Evolutionary conservation across 23 red algal genomes (phyloP).

Genomic region (Chondrus crispus): DNA sequence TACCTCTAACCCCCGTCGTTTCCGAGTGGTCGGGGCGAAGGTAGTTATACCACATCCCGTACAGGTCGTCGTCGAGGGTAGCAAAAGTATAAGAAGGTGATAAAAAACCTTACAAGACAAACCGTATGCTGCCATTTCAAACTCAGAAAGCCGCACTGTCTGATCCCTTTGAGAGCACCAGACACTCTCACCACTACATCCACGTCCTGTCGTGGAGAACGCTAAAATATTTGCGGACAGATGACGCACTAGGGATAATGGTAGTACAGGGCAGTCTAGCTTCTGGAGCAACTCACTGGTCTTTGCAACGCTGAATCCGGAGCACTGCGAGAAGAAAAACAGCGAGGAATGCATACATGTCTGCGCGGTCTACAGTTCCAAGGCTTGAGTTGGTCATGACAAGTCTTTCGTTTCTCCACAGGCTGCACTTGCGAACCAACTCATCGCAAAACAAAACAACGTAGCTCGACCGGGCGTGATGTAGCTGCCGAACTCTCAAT

Average conservation of each 20-base stretch:
- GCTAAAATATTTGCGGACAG: not conserved
- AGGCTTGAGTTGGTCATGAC: not conserved
- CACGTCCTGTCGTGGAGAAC: not conserved
- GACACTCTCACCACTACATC: not conserved
- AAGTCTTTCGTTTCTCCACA: not conserved
- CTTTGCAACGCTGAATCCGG: not conserved
- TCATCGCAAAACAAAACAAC: not conserved
- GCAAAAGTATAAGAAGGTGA: not conserved
- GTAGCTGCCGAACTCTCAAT: not conserved
- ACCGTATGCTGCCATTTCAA: not conserved
- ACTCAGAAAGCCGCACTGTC: not conserved
- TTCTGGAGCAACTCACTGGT: not conserved
- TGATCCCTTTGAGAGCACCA: not conserved
- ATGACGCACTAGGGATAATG: not conserved
- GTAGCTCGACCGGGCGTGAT: not conserved
- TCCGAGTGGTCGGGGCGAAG: too few relatives aligned
- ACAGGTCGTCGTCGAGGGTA: constrained; percentile 3
- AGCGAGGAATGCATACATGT: not conserved
- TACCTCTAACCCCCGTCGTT: too few relatives aligned
- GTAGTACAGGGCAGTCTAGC: not conserved
- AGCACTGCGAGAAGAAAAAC: not conserved
- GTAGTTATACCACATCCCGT: too few relatives aligned
- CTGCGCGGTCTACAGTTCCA: not conserved
- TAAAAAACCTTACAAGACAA: not conserved
- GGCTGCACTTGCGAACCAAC: not conserved